Base-by-base conservation (phyloP, 2,329 filamentous ascomycete genomes). In the Fusarium irregulare region DNA sequence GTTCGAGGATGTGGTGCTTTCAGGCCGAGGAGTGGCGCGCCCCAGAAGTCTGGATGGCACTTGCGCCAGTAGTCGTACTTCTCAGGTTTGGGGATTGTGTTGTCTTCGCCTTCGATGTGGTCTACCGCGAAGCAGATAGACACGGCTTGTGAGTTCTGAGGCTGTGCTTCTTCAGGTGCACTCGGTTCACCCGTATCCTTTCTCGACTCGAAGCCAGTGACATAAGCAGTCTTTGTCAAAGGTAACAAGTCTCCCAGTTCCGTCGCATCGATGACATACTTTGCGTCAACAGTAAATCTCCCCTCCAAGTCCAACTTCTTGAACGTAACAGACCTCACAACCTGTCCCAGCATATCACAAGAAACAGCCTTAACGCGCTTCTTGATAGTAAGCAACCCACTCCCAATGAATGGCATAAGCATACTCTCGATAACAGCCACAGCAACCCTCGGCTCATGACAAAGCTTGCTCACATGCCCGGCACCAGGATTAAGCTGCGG, bases 71-170 rank as follows among this genome's bases (percentile, higher is more conserved):
- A 64, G 18, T 76, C 74, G 18, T 76, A 76, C 4, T 51, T 55
- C 1, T 63, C 46, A 0, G 75, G 75, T 13, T 71, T 74, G 1
- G 64, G 64, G 1, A 76, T 76, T 0, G 69, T 76, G 18, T 75
- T 48, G n/a, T 76, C 67, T 28, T 73, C 70, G 4, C 74, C 74
- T 2, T 74, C 72, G 4, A 73, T 66, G n/a, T 76, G 73, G 23
- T 76, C 75, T n/a, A 76, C 73, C 0, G 74, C 73, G 25, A 76
- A 76, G 53, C 74, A 76, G 53, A 76, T 76, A 6, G 74, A 76
- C 4, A 76, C 74, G 2, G 75, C 75, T 16, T 76, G 75, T 2
- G 73, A 75, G 60, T 76, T 76, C 1, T 66, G 32, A 4, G 74
- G 74, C 7, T 76, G 75, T 2, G 75, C 75, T 34, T 75, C 67